Conservation (phyloP, 257 asterid genomes). For the Solanum etuberosum region DNA sequence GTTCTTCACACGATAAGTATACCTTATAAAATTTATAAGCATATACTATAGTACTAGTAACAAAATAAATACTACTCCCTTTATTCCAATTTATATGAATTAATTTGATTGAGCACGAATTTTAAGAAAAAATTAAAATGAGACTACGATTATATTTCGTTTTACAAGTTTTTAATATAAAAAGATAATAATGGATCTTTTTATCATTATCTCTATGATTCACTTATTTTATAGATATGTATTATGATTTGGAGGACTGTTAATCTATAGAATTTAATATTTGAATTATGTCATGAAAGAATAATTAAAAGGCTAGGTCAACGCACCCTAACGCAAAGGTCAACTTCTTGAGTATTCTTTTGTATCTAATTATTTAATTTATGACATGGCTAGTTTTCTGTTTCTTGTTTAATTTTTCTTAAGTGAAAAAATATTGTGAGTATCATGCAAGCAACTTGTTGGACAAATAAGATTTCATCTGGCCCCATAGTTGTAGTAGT, state of each 20-base stretch:
- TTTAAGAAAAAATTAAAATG: neutral
- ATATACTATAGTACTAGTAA: neutral
- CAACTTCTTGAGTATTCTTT: neutral
- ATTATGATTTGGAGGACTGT: neutral
- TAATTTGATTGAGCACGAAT: accelerated
- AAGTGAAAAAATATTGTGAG: neutral
- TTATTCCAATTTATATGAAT: no score
- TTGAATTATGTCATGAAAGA: neutral
- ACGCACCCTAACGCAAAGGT: neutral
- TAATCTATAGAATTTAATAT: neutral
- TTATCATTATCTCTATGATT: neutral
- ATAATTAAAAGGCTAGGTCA: neutral
- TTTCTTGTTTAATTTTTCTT: neutral
- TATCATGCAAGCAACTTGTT: neutral
- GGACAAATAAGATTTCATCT: neutral
- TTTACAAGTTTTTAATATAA: neutral
- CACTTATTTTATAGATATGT: neutral
- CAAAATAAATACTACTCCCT: neutral
- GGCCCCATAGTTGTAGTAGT: neutral
- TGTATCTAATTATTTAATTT: neutral
- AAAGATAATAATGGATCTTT: neutral
- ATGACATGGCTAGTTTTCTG: neutral
- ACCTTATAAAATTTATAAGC: neutral
- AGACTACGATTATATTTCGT: accelerated
- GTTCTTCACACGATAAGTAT: neutral